A percentile compares a stretch with the other conserved stretches of the same genome.
These are phyloP conservation scores for Eucalyptus caleyi DNA, from an alignment of 345 rosid genomes.

Conservation along the genomic window DNA sequence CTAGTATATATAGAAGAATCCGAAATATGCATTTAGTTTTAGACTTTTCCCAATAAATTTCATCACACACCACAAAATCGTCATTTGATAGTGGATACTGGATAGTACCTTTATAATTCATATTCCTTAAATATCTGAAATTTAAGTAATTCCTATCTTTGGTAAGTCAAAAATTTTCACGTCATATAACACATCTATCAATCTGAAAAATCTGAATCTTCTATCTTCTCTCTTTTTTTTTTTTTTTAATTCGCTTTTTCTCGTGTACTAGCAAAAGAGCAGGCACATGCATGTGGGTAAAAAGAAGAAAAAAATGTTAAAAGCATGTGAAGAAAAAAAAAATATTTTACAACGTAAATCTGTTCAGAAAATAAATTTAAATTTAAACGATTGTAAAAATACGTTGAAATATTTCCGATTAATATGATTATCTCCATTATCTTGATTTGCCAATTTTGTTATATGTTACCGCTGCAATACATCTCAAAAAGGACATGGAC, in stretches of 20 bases:
- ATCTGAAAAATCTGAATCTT: not conserved
- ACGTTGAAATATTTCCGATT: not conserved
- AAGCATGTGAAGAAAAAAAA: not conserved
- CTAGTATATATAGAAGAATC: no score
- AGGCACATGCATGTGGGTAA: not conserved
- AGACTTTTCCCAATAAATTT: not conserved
- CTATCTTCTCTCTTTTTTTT: not conserved
- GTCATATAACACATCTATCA: not conserved
- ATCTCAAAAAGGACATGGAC: no score
- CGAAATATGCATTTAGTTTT: not conserved
- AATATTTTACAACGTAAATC: not conserved
- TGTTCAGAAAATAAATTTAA: not conserved
- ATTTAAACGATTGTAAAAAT: not conserved
- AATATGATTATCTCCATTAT: not conserved
- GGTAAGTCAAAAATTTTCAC: not conserved
- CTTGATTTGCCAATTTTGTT: not conserved
- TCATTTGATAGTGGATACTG: not conserved
- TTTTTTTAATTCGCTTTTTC: not conserved
- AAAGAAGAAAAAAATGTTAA: not conserved
- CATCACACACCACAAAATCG: not conserved
- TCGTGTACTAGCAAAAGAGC: not conserved
- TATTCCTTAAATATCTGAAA: not conserved
- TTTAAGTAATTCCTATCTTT: not conserved
- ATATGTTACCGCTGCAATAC: no score
- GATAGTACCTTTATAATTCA: not conserved